Evolutionary conservation across 345 rosid species (phyloP), one percentile per base, ranked within the genome.

Genomic region (Brassica nigra): DNA sequence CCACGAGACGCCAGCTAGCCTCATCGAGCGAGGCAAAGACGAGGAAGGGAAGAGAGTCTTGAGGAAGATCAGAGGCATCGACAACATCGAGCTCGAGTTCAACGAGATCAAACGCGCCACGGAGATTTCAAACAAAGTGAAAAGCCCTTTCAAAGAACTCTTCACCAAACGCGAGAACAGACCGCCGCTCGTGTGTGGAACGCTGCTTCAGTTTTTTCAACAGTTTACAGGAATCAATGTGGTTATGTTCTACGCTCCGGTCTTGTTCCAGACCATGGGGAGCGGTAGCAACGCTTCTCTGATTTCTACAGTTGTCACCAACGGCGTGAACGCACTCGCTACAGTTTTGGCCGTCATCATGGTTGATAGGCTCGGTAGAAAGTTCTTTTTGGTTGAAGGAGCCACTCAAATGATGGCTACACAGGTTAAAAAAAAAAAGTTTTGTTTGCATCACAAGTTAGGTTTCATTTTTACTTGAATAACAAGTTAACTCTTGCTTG

Each of bases 1-100:
- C 12, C 86, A 84, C 34, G 94, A 91, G 84, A 88, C 97, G 18
- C 97, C 94, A 0, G 79, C 91, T 6, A 88, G 91, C 59, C 90
- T 91, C 8, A 74, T 91, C 27, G 92, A 88, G 76, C 78, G 89
- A 3, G 91, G 90, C 14, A 82, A 86, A 42, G 64, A 62, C 0
- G 89, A 87, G 2, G 28, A 84, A 70, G 94, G 84, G 0, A 30
- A 75, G 29, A 1, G 54, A 0, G 76, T 86, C 20, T 76, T 91
- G 7, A 83, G 59, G 76, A 88, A 83, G 78, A 86, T 89, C 58
- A 86, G 97, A 76, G 97, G 94, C 2, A 71, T 84, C 6, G 86
- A 89, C 6, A 61, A 85, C 52, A 82, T 89, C 28, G 83, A 83
- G 0, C 65, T 77, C 69, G 97, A 91, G 78, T 88, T 57, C 55